Evolutionary conservation across 2,329 filamentous ascomycete species (phyloP).

Genomic region (Ploettnerulaceae sp.): DNA sequence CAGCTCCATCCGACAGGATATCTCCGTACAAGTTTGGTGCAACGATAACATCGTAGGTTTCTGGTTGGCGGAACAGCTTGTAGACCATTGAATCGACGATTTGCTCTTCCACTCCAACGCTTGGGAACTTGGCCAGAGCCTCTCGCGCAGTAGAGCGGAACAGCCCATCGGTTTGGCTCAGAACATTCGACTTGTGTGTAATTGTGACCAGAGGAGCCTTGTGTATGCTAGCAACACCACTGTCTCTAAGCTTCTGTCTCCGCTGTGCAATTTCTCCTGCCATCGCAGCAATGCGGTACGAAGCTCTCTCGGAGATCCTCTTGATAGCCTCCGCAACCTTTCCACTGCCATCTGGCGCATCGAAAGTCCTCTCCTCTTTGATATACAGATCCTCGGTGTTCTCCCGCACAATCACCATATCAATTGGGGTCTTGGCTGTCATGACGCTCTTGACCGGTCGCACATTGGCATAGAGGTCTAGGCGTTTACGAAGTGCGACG

Average conservation of each 20-base stretch:
- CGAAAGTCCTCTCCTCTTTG: constrained; percentile 85
- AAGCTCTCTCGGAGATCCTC: constrained; percentile 85
- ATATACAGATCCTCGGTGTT: constrained; percentile 95
- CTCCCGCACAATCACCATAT: constrained; percentile 97
- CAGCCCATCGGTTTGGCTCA: constrained; percentile 92
- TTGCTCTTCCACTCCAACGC: constrained; percentile 80
- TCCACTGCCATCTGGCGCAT: constrained; percentile 60
- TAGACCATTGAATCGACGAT: constrained; percentile 99
- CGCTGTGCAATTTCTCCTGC: constrained; percentile 91
- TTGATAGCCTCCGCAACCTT: constrained; percentile 97
- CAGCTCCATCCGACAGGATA: constrained; percentile 91
- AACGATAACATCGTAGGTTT: constrained; percentile 95
- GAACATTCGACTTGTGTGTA: constrained; percentile 97
- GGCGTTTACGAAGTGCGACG: constrained; percentile 89
- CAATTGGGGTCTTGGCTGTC: constrained; percentile 57
- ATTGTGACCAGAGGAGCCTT: constrained; percentile 76
- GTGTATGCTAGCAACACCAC: constrained; percentile 56
- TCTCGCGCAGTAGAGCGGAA: constrained; percentile 78
- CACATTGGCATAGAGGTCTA: constrained; percentile 96
- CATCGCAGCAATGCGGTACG: constrained; percentile 81
- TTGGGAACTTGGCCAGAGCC: constrained; percentile 65
- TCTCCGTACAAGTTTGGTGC: constrained; percentile 97
- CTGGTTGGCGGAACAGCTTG: constrained; percentile 96
- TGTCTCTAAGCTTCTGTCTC: constrained; percentile 72
- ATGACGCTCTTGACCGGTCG: constrained; percentile 84